Conservation (phyloP, 768 basidiomycete species). For the Mycena sanguinolenta region DNA sequence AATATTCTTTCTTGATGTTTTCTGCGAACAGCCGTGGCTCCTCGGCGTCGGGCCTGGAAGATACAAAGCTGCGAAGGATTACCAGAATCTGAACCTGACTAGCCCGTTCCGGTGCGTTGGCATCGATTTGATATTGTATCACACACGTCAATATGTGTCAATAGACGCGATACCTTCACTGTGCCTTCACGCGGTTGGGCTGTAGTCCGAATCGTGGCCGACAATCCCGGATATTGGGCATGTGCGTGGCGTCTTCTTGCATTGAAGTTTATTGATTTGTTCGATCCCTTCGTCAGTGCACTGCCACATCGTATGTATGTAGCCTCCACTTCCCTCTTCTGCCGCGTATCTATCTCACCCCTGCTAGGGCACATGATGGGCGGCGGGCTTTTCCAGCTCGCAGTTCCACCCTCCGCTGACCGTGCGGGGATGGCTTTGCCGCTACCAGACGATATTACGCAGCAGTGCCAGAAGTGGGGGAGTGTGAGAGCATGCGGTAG, state of each 20-base stretch:
- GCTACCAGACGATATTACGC: slow-evolving; percentile 23
- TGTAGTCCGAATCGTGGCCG: slow-evolving; percentile 32
- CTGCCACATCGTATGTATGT: slow-evolving; percentile 36
- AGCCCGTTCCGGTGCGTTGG: slow-evolving; percentile 25
- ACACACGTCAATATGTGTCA: neutral
- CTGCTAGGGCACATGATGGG: slow-evolving; percentile 34
- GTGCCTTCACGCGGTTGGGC: slow-evolving; percentile 30
- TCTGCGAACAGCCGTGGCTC: slow-evolving; percentile 33
- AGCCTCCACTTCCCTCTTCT: neutral
- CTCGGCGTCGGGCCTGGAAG: slow-evolving; percentile 30
- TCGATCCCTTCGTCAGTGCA: slow-evolving; percentile 23
- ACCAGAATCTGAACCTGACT: neutral
- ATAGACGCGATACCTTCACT: slow-evolving; percentile 32
- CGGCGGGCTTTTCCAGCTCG: slow-evolving; percentile 35
- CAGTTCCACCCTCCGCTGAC: slow-evolving; percentile 14
- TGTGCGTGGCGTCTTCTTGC: slow-evolving; percentile 27
- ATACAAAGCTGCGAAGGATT: slow-evolving; percentile 12
- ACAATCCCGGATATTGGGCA: slow-evolving; percentile 36
- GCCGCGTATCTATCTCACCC: neutral
- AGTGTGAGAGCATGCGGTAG: neutral
- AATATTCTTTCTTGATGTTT: neutral
- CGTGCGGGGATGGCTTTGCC: neutral
- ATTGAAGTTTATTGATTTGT: neutral
- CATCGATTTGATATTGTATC: neutral
- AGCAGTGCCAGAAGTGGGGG: slow-evolving; percentile 24